These are phyloP conservation scores for Scedosporium apiospermum DNA, from an alignment of 2,329 filamentous ascomycete genomes.

Conservation along the genomic window DNA sequence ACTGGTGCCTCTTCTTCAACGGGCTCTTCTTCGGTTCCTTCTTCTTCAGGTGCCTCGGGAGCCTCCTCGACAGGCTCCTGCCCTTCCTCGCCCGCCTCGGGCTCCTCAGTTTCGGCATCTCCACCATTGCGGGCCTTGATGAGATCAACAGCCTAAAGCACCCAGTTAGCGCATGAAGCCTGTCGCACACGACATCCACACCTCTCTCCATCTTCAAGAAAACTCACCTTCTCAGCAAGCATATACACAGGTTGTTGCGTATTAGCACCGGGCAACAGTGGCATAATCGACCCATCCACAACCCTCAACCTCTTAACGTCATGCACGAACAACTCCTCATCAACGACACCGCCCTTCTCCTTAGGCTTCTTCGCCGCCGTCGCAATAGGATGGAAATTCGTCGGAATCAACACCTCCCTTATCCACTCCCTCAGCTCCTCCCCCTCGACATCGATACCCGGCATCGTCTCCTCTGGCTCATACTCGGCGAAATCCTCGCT, in stretches of 20 bases:
- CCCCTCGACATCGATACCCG: conserved; percentile 9
- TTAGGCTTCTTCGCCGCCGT: conserved; percentile 11
- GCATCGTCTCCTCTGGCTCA: conserved; percentile 5
- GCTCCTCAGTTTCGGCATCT: neutral
- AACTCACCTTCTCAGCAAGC: conserved; percentile 11
- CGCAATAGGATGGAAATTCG: conserved; percentile 9
- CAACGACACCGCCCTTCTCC: conserved; percentile 11
- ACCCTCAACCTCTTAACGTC: conserved; percentile 9
- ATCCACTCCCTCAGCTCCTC: conserved; percentile 10
- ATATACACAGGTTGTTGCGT: conserved; percentile 13
- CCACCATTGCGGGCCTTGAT: conserved; percentile 8
- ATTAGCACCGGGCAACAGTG: conserved; percentile 10
- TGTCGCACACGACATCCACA: neutral
- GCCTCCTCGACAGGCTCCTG: neutral
- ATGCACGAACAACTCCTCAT: conserved; percentile 12
- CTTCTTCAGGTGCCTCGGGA: neutral
- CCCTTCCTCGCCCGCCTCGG: neutral
- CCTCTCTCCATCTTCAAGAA: neutral
- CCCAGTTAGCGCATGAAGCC: too few relatives aligned
- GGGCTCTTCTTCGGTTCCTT: too few relatives aligned
- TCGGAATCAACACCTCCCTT: conserved; percentile 9
- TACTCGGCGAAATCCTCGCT: conserved; percentile 4
- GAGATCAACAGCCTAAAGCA: conserved; percentile 8
- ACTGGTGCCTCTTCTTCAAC: neutral
- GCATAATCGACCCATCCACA: conserved; percentile 11